Evolutionary conservation across 139 green algal species (phyloP), one percentile per base, ranked within the genome.

Genomic region (Closterium sp.): DNA sequence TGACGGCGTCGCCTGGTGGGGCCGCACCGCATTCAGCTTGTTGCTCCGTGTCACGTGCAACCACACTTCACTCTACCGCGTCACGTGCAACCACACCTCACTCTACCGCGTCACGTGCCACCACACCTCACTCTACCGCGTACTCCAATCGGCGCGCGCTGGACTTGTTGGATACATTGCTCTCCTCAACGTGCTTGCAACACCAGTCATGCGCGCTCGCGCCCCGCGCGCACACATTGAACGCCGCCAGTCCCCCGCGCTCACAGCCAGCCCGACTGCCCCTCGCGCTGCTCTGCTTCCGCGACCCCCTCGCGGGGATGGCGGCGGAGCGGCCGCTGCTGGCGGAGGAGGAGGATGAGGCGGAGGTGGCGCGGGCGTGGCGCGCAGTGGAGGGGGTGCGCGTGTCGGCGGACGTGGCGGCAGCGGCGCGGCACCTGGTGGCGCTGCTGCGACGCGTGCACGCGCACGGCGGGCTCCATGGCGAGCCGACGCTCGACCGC

Each of bases 341-440:
- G 81, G 30, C 30, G 81, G 81, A 86, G 81, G 81, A 86, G 81
- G 81, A 32, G 81, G 81, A 86, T 23, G 81, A 86, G 81, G n/a
- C 30, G 81, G 81, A 86, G 81, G n/a, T 34, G 81, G 81, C 81
- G n/a, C n/a, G 30, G 81, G 81, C 81, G 30, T 86, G 81, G 81
- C n/a, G 30, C n/a, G 81, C 81, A 4, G 21, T 86, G 81, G 81
- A 33, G 30, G 30, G 21, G 81, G 81, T 86, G 81, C n/a, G 30
- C 5, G 81, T 86, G 30, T 32, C 81, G 25, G 81, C 30, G 81
- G 81, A 86, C 81, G n/a, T 86, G n/a, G 81, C 81, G 30, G 81
- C 81, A 8, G 81, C 81, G n/a, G 81, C 81, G 81, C 81, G 30
- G n/a, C 30, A 33, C 81, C 81, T 86, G n/a, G 25, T 86, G 81